Conservation (phyloP, 805 yeast species). For the Candida tammaniensis region DNA sequence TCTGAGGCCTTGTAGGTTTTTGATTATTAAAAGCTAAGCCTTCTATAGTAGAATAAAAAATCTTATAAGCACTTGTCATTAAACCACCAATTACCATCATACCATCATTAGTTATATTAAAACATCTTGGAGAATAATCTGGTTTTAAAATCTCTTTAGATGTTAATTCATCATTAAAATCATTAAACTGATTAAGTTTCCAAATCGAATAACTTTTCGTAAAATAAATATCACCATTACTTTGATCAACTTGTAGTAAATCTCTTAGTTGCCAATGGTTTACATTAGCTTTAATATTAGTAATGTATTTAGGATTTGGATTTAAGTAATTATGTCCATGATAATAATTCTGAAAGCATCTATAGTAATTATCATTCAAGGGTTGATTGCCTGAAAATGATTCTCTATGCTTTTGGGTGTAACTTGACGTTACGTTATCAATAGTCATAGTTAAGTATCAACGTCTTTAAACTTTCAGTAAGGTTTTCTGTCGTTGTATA, state of each 20-base stretch:
- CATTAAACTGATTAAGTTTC: conserved; percentile 33
- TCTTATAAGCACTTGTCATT: conserved; percentile 37
- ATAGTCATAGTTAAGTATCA: conserved; percentile 15
- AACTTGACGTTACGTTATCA: conserved; percentile 3
- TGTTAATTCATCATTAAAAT: conserved; percentile 16
- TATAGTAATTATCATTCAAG: conserved; percentile 8
- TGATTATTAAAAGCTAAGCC: conserved; percentile 10
- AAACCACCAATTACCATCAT: conserved; percentile 48
- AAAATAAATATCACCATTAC: conserved; percentile 48
- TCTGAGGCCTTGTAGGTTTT: conserved; percentile 24
- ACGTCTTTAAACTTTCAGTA: no score
- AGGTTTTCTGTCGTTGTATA: no score
- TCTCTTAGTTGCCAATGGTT: conserved; percentile 84
- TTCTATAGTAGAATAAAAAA: conserved; percentile 23
- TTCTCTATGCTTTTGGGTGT: conserved; percentile 2
- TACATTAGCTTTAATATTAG: conserved; percentile 28
- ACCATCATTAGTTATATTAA: conserved; percentile 53
- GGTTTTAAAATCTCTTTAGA: conserved; percentile 42
- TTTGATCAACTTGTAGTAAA: conserved; percentile 51
- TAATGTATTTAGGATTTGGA: conserved; percentile 35
- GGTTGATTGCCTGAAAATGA: conserved; percentile 1
- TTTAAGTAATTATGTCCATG: conserved; percentile 35
- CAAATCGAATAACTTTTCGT: conserved; percentile 56
- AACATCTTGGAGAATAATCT: conserved; percentile 69
- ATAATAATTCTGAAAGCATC: conserved; percentile 43